A percentile compares a stretch with the other conserved stretches of the same genome.
Evolutionary conservation across 495 filamentous ascomycete species (phyloP).

Genomic region (Bryoglossum gracile): DNA sequence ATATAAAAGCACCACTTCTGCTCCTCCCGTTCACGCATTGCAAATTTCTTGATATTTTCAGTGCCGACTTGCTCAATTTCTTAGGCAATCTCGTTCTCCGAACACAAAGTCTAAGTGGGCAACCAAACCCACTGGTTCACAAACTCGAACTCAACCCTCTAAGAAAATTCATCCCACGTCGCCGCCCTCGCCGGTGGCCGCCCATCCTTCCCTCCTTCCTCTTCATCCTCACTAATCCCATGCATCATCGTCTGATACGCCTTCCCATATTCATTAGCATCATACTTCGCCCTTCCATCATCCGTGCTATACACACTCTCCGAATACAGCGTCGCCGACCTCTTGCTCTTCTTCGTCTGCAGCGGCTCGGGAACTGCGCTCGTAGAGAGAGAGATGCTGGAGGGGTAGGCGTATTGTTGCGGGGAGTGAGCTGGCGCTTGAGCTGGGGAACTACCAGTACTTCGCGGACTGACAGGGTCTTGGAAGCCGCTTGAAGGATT

Average conservation of each 20-base stretch:
- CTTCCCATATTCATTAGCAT: constrained; percentile 1
- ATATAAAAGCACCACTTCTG: background rate
- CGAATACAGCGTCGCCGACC: background rate
- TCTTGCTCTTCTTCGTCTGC: too few species aligned
- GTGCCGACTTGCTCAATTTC: background rate
- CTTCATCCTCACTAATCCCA: background rate
- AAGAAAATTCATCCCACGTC: background rate
- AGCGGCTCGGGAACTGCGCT: too few species aligned
- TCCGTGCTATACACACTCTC: constrained; percentile 12
- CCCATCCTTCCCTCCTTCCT: background rate
- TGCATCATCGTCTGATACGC: background rate
- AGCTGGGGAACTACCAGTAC: too few species aligned
- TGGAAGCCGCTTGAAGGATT: background rate
- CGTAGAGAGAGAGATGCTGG: too few species aligned
- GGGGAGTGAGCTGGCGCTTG: too few species aligned
- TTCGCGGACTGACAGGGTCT: background rate
- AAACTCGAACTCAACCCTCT: too few species aligned
- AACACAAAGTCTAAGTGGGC: too few species aligned
- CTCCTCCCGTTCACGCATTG: too few species aligned
- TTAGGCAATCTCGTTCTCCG: background rate
- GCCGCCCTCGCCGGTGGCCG: background rate
- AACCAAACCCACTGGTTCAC: too few species aligned
- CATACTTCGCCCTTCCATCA: background rate
- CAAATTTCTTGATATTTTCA: too few species aligned
- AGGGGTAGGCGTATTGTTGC: too few species aligned